phyloP scores from a whole-genome alignment of 768 basidiomycete genomes.

The Russula earlei region DNA sequence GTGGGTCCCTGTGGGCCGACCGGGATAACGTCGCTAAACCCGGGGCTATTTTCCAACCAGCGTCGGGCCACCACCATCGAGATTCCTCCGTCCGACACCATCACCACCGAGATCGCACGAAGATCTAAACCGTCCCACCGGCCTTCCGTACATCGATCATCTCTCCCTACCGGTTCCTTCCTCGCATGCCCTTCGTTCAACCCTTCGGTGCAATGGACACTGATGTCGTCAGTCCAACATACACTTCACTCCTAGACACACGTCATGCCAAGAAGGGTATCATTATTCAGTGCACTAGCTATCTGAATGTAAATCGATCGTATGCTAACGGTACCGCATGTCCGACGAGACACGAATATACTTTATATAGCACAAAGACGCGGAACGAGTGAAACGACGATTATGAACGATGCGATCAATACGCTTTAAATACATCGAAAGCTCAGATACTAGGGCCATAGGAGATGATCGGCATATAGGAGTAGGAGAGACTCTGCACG shows the following conservation, averaged over 20 bases:
- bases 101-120: too few species aligned
- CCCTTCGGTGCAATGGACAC: too few species aligned
- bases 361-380: background rate
- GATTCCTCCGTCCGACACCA: too few species aligned
- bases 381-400: background rate
- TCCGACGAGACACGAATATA: conserved; percentile 1
- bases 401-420: background rate
- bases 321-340: background rate
- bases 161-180: too few species aligned
- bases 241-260: background rate
- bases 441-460: background rate
- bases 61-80: too few species aligned
- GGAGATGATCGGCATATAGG: background rate
- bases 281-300: conserved; percentile 1
- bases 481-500: background rate
- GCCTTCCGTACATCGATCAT: too few species aligned
- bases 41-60: too few species aligned
- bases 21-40: too few species aligned
- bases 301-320: background rate
- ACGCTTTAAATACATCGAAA: background rate
- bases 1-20: too few species aligned
- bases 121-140: too few species aligned
- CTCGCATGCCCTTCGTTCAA: too few species aligned
- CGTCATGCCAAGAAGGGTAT: conserved; percentile 6
- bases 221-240: background rate